Percentiles rank a stretch among this genome's conserved stretches.
Conservation (phyloP, 106 monocot genomes). For the Posidonia australis region DNA sequence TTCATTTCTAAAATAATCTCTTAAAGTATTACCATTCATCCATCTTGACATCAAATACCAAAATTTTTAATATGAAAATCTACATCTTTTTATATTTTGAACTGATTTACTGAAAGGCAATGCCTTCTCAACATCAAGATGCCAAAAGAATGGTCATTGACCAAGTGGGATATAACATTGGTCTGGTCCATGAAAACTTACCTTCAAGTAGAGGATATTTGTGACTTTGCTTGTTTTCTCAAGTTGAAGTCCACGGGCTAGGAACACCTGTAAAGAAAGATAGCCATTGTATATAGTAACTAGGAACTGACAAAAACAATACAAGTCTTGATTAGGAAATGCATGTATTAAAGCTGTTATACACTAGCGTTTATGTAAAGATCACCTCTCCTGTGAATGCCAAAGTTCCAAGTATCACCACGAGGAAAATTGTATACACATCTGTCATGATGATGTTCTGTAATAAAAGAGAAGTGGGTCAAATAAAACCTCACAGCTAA, state of each 20-base stretch:
- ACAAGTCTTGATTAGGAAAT: not conserved
- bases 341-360: not conserved
- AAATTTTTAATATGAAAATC: no score
- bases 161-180: no score
- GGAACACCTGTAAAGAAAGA: conserved; percentile 19
- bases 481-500: not conserved
- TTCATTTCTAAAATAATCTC: no score
- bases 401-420: conserved; percentile 30
- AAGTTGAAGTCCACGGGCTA: conserved; percentile 59
- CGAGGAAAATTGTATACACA: conserved; percentile 26
- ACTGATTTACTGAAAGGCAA: no score
- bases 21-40: no score
- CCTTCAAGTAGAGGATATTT: conserved; percentile 43
- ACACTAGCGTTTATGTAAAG: not conserved
- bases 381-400: conserved; percentile 57
- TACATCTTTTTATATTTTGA: no score
- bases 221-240: conserved; percentile 38
- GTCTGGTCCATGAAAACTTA: not conserved
- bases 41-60: no score
- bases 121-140: no score
- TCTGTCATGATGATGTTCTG: conserved; percentile 45
- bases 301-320: not conserved
- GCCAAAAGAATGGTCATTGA: no score
- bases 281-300: no score
- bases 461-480: not conserved